Conservation (phyloP, 2,329 filamentous ascomycete genomes). For the Daldinia eschscholtzii region DNA sequence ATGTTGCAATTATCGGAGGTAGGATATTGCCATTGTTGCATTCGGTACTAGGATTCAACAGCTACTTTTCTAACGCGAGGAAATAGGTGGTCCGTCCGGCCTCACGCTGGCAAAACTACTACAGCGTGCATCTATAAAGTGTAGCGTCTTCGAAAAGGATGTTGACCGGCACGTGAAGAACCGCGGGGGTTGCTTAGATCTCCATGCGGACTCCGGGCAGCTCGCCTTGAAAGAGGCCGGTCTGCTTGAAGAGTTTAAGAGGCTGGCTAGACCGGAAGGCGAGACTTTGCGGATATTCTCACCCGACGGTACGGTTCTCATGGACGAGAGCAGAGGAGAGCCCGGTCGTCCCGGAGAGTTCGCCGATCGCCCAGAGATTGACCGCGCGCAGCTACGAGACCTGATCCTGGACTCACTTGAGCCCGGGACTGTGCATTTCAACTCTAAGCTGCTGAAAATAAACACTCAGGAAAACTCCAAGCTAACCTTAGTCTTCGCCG, state of each 20-base stretch:
- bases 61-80: background rate
- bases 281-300: constrained; percentile 4
- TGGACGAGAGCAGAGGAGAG: constrained; percentile 6
- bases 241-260: constrained; percentile 2
- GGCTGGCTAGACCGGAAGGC: background rate
- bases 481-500: background rate
- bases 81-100: background rate
- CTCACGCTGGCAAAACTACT: constrained; percentile 1
- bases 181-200: constrained; percentile 4
- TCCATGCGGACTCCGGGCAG: constrained; percentile 4
- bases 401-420: background rate
- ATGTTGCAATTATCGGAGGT: constrained; percentile 12
- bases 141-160: constrained; percentile 4
- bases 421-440: background rate
- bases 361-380: background rate
- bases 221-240: constrained; percentile 9
- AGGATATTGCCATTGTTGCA: background rate
- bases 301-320: background rate
- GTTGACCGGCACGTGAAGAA: constrained; percentile 5
- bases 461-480: background rate
- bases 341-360: constrained; percentile 9
- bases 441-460: background rate
- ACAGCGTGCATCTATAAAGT: background rate
- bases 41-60: background rate
- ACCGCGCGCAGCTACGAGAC: background rate